phyloP scores from a whole-genome alignment of 2,329 filamentous ascomycete species.

The Microascus cirrosus region DNA sequence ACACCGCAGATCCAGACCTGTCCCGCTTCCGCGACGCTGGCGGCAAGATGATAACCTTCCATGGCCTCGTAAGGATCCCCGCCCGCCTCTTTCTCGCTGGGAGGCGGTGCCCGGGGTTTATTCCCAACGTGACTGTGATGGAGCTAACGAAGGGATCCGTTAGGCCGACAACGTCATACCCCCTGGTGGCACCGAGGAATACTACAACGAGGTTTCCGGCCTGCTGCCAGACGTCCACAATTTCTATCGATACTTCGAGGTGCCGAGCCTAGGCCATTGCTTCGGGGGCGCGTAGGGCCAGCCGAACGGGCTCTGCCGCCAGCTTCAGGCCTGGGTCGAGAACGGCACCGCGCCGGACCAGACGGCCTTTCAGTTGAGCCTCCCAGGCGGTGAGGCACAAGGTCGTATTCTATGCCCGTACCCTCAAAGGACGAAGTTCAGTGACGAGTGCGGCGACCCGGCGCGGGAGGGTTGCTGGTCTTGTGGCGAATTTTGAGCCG shows the following conservation, averaged over 20 bases:
- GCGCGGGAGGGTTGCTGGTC: neutral
- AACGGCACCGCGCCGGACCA: constrained; percentile 8
- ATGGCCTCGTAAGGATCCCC: constrained; percentile 15
- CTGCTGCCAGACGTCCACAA: constrained; percentile 21
- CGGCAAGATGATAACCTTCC: constrained; percentile 28
- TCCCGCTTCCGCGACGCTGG: constrained; percentile 18
- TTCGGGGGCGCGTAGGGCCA: constrained; percentile 14
- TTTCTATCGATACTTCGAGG: constrained; percentile 37
- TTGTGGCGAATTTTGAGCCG: no score
- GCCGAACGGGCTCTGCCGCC: constrained; percentile 21
- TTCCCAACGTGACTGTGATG: no score
- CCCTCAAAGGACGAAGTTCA: neutral
- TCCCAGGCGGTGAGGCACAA: neutral
- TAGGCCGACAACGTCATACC: constrained; percentile 23
- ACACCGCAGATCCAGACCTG: constrained; percentile 17
- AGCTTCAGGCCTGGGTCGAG: constrained; percentile 26
- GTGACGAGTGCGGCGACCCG: neutral
- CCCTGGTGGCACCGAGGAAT: constrained; percentile 18
- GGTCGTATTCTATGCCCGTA: constrained; percentile 2
- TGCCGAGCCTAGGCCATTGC: constrained; percentile 42
- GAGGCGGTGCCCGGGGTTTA: no score
- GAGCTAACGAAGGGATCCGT: neutral
- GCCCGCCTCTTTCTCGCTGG: neutral
- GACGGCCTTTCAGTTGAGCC: neutral
- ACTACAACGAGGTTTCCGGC: constrained; percentile 17